These are phyloP conservation scores for Pythium dissotocum DNA, from an alignment of 352 stramenopile species.

Conservation along the genomic window DNA sequence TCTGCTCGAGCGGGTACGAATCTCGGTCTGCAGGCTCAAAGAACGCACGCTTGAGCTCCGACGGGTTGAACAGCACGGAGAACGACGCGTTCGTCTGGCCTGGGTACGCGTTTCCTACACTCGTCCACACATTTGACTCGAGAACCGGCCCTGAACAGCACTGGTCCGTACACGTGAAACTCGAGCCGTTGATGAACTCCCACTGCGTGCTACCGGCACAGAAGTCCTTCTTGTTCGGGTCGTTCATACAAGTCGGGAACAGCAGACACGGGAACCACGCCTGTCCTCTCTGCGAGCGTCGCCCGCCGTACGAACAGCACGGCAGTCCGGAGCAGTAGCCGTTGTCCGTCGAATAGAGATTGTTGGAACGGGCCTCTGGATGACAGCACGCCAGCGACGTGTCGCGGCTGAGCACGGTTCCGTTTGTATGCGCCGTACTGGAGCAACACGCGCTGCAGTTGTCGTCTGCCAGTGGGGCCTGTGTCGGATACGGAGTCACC, in stretches of 20 bases:
- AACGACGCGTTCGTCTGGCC: slow-evolving; percentile 81
- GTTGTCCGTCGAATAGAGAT: slow-evolving; percentile 60
- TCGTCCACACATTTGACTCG: slow-evolving; percentile 75
- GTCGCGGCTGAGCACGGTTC: slow-evolving; percentile 26
- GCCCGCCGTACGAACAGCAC: slow-evolving; percentile 67
- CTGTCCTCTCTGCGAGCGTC: slow-evolving; percentile 55
- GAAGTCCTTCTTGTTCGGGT: slow-evolving; percentile 64
- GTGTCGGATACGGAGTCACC: slow-evolving; percentile 10
- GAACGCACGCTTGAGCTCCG: slow-evolving; percentile 69
- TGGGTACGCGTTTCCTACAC: slow-evolving; percentile 51
- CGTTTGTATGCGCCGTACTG: slow-evolving; percentile 1
- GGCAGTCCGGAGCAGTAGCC: slow-evolving; percentile 78
- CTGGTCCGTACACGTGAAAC: slow-evolving; percentile 67
- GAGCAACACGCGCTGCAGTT: slow-evolving; percentile 66
- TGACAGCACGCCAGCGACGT: slow-evolving; percentile 58
- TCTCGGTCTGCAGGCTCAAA: slow-evolving; percentile 29
- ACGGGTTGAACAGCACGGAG: slow-evolving; percentile 67
- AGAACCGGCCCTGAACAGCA: slow-evolving; percentile 71
- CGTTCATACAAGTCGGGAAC: slow-evolving; percentile 74
- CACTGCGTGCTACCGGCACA: slow-evolving; percentile 49
- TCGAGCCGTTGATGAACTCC: slow-evolving; percentile 51
- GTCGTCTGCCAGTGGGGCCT: slow-evolving; percentile 30
- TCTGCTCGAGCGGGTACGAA: slow-evolving; percentile 62
- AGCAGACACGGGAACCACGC: slow-evolving; percentile 83
- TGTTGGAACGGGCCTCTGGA: slow-evolving; percentile 29